These are phyloP conservation scores for Emmonsiellopsis sp. DNA, from an alignment of 2,329 filamentous ascomycete genomes.

Conservation along the genomic window DNA sequence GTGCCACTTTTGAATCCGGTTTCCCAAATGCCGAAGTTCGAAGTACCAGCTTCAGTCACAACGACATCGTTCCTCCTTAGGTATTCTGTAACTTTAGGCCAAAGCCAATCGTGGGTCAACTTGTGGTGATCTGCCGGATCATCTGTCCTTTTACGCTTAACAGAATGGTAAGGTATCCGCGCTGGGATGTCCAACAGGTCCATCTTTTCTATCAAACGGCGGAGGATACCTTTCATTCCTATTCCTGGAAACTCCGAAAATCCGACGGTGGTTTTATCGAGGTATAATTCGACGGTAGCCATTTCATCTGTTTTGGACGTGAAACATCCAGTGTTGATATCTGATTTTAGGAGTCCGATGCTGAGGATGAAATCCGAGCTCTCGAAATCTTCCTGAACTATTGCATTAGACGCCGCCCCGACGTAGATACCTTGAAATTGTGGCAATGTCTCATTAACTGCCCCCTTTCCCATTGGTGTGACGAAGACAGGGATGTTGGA, in stretches of 20 bases:
- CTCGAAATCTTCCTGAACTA: constrained; percentile 31
- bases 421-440: constrained; percentile 79
- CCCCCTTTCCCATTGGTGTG: constrained; percentile 84
- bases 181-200: constrained; percentile 46
- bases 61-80: constrained; percentile 64
- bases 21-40: constrained; percentile 82
- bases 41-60: constrained; percentile 78
- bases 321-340: constrained; percentile 57
- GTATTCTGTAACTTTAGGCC: constrained; percentile 66
- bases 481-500: constrained; percentile 72
- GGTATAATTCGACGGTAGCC: constrained; percentile 75
- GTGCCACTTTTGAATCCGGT: constrained; percentile 69
- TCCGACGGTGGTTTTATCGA: constrained; percentile 59
- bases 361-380: constrained; percentile 33
- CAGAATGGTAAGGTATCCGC: constrained; percentile 41
- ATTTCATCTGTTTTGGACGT: constrained; percentile 71
- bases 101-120: constrained; percentile 52
- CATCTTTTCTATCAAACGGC: constrained; percentile 55
- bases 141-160: constrained; percentile 45
- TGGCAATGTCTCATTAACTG: constrained; percentile 64
- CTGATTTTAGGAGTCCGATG: constrained; percentile 36
- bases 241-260: constrained; percentile 70
- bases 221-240: constrained; percentile 66
- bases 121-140: constrained; percentile 28
- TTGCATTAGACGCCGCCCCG: constrained; percentile 60